Percentiles rank a stretch among this genome's conserved stretches.
Evolutionary conservation across 139 green algal species (phyloP).

Genomic region (Zygnema cylindricum): DNA sequence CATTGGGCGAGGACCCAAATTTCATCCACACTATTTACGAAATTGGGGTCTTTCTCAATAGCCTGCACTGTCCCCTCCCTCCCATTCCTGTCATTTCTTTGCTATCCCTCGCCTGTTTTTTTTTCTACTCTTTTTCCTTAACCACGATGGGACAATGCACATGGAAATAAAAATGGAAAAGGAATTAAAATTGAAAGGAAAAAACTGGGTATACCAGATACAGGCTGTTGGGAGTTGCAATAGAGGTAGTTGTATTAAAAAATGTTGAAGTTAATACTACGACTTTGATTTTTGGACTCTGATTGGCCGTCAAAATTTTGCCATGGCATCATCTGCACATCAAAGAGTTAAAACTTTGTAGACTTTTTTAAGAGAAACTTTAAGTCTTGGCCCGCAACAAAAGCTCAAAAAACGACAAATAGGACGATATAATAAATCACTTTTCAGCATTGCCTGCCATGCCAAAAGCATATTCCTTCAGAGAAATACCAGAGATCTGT

Average conservation of each 20-base stretch:
- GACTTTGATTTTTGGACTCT: slow-evolving; percentile 72
- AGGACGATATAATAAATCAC: background rate
- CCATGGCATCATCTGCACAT: slow-evolving; percentile 80
- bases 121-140: no score
- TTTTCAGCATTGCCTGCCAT: background rate
- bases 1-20: slow-evolving; percentile 72
- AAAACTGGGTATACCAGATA: slow-evolving; percentile 59
- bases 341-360: background rate
- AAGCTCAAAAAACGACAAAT: background rate
- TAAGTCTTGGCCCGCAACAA: no score
- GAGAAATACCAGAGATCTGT: no score
- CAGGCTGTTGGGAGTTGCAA: slow-evolving; percentile 83
- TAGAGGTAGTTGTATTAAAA: slow-evolving; percentile 78
- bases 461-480: background rate
- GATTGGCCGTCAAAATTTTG: slow-evolving; percentile 80
- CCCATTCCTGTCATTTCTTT: no score
- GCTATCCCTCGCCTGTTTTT: no score
- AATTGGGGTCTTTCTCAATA: slow-evolving; percentile 70
- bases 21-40: slow-evolving; percentile 71
- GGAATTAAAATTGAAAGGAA: background rate
- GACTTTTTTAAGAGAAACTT: background rate
- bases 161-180: background rate
- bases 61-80: slow-evolving; percentile 69
- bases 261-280: slow-evolving; percentile 83
- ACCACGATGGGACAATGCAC: no score